phyloP scores from a whole-genome alignment of 495 filamentous ascomycete species.

The Evansstolkia leycettana region DNA sequence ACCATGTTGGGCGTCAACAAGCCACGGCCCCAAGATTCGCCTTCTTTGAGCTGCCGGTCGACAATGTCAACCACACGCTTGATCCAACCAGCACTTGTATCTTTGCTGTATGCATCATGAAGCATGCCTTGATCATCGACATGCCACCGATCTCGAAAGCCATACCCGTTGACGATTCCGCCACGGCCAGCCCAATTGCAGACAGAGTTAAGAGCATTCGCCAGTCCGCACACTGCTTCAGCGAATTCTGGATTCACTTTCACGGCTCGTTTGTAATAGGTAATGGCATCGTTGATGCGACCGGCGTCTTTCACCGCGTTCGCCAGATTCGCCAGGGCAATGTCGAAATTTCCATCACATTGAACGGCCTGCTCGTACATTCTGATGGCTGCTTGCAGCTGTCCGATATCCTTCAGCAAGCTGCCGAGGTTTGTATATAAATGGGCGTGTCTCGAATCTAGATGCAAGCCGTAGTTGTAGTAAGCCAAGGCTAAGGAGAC shows the following conservation, averaged over 20 bases:
- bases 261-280: slow-evolving; percentile 85
- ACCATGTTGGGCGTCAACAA: slow-evolving; percentile 45
- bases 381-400: slow-evolving; percentile 77
- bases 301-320: slow-evolving; percentile 98
- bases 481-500: slow-evolving; percentile 82
- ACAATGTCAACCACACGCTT: slow-evolving; percentile 93
- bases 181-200: slow-evolving; percentile 91
- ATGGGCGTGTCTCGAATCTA: slow-evolving; percentile 90
- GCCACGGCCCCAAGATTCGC: slow-evolving; percentile 76
- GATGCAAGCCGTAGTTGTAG: slow-evolving; percentile 79
- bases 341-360: slow-evolving; percentile 89
- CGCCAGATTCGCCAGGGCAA: slow-evolving; percentile 90
- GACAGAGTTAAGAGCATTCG: slow-evolving; percentile 92
- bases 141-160: slow-evolving; percentile 83
- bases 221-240: slow-evolving; percentile 91
- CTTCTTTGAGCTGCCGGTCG: slow-evolving; percentile 77
- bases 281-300: slow-evolving; percentile 79
- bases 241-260: slow-evolving; percentile 88
- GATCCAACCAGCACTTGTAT: slow-evolving; percentile 68
- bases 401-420: slow-evolving; percentile 91
- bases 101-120: slow-evolving; percentile 52
- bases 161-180: slow-evolving; percentile 59
- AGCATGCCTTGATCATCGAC: slow-evolving; percentile 81
- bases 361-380: slow-evolving; percentile 96
- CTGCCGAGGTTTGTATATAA: slow-evolving; percentile 96